phyloP scores from a whole-genome alignment of 2,329 filamentous ascomycete species.

The Alternaria triticimaculans region DNA sequence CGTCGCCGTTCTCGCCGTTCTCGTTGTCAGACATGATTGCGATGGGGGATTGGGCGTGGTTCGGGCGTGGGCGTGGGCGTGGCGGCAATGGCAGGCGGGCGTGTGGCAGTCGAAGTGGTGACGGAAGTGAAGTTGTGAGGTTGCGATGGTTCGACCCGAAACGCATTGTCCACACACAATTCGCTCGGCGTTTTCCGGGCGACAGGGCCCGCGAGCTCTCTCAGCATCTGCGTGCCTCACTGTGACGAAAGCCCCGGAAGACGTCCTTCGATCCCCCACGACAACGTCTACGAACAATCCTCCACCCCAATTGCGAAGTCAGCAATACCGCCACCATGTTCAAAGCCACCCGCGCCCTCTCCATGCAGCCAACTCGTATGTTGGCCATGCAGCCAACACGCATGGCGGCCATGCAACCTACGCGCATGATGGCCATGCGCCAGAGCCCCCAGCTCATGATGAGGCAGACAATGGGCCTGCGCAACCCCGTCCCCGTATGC shows the following conservation, averaged over 20 bases:
- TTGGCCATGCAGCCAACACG: constrained; percentile 51
- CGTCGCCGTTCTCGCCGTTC: constrained; percentile 64
- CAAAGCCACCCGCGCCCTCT: constrained; percentile 48
- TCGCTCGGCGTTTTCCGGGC: constrained; percentile 42
- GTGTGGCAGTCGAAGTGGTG: constrained; percentile 29
- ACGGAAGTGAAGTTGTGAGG: constrained; percentile 39
- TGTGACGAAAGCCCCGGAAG: constrained; percentile 42
- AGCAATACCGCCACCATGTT: constrained; percentile 33
- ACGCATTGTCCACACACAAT: constrained; percentile 45
- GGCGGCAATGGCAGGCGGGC: constrained; percentile 40
- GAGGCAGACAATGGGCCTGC: constrained; percentile 57
- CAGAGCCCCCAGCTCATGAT: constrained; percentile 46
- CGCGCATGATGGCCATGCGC: constrained; percentile 50
- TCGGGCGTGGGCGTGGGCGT: constrained; percentile 20
- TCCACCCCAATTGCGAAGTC: constrained; percentile 28
- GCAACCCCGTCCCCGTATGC: constrained; percentile 74
- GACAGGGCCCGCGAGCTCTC: constrained; percentile 31
- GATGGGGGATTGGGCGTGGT: constrained; percentile 37
- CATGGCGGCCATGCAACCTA: constrained; percentile 50
- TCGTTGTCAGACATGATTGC: constrained; percentile 81
- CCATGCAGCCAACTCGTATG: constrained; percentile 51
- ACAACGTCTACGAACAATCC: constrained; percentile 28
- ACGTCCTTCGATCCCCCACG: constrained; percentile 20
- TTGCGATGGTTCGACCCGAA: constrained; percentile 41
- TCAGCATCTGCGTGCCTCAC: constrained; percentile 23